A percentile compares a stretch with the other conserved stretches of the same genome.
Conservation (phyloP, 2,329 filamentous ascomycete genomes). For the Sporothrix mexicana region DNA sequence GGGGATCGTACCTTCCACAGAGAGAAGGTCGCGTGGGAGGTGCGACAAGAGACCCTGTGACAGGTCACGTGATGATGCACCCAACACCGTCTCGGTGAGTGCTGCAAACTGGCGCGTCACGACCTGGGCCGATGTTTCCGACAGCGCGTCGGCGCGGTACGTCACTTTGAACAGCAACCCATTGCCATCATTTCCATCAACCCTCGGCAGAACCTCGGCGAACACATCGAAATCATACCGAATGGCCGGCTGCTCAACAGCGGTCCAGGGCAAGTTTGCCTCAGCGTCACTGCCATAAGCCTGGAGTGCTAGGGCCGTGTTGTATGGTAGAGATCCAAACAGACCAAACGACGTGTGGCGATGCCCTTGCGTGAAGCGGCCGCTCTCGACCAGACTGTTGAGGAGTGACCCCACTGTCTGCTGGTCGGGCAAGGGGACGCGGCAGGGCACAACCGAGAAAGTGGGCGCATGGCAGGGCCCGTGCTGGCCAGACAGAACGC, state of each 20-base stretch:
- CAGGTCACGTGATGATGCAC: constrained; percentile 29
- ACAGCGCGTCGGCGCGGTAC: constrained; percentile 36
- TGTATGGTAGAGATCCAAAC: constrained; percentile 44
- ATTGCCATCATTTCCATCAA: background rate
- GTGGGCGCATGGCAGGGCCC: constrained; percentile 44
- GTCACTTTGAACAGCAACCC: constrained; percentile 36
- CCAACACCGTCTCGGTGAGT: constrained; percentile 35
- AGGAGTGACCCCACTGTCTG: background rate
- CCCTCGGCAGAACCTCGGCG: constrained; percentile 35
- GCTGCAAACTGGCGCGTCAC: constrained; percentile 39
- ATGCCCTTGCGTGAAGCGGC: constrained; percentile 37
- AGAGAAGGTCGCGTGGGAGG: constrained; percentile 33
- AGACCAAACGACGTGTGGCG: constrained; percentile 41
- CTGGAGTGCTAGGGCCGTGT: constrained; percentile 47
- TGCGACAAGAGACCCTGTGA: constrained; percentile 34
- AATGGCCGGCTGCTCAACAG: constrained; percentile 34
- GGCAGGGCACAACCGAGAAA: constrained; percentile 46
- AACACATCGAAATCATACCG: constrained; percentile 38
- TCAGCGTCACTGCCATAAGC: constrained; percentile 38
- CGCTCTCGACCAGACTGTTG: constrained; percentile 3
- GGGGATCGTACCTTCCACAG: constrained; percentile 20
- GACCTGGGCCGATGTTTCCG: constrained; percentile 34
- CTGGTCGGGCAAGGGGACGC: constrained; percentile 39
- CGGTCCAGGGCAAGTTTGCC: constrained; percentile 32
- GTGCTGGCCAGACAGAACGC: constrained; percentile 44